Evolutionary conservation across 495 filamentous ascomycete species (phyloP), one percentile per base, ranked within the genome.

Genomic region (Apodospora peruviana): DNA sequence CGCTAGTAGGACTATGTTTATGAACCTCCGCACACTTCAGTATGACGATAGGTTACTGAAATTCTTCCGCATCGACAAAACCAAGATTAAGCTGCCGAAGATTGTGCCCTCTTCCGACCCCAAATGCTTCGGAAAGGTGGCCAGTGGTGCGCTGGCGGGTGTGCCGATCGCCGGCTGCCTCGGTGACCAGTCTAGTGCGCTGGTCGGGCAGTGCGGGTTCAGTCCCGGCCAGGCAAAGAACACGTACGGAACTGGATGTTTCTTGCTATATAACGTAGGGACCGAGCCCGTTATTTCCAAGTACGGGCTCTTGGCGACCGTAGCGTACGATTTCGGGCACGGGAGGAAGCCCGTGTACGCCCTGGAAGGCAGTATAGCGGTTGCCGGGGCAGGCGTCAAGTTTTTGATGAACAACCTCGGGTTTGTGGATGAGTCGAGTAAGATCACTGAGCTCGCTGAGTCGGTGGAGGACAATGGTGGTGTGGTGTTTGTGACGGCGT

Each of bases 231-330:
- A 77, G 54, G 91, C 91, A 34, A 97, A 97, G 75, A 96, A 96
- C 63, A 97, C 91, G 1, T 97, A 96, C 52, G 91, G 91, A 35
- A 97, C 91, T 2, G 91, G 91, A 23, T 95, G 91, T 65, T 97
- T 97, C 73, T 75, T 97, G 46, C 77, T 97, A 3, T 96, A 95
- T 62, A 96, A 97, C 61, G 90, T 95, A 45, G 91, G 91, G 43
- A 77, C 84, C 21, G 85, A 90, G 68, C 91, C 91, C 2, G 90
- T 96, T 37, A 86, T 95, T 48, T 96, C 91, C 22, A 85, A 83
- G 51, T 88, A 93, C 60, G 91, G 91, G 24, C 74, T 97, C 38
- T 74, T 97, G 24, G 85, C 86, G 25, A 97, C 91, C 0, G 86
- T 97, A 17, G 91, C 87, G 12, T 91, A 86, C 67, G 77, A 90